A percentile compares a stretch with the other conserved stretches of the same genome.
These are phyloP conservation scores for Arachis stenosperma DNA, from an alignment of 306 rosid genomes.

Conservation along the genomic window DNA sequence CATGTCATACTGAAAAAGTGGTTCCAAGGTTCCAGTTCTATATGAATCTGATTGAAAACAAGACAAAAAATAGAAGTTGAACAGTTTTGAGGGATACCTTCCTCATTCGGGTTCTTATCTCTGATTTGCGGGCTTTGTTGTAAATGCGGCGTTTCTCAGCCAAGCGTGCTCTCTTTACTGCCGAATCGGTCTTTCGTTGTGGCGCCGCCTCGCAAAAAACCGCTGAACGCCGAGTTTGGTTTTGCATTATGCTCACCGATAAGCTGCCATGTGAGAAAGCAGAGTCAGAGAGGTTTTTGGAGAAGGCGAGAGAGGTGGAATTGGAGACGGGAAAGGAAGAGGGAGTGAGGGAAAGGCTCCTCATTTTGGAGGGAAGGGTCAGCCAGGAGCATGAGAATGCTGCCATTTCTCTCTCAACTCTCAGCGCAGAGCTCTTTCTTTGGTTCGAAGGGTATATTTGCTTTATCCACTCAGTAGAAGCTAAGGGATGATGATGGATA, in stretches of 20 bases:
- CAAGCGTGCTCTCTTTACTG: conserved; percentile 80
- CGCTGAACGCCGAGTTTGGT: conserved; percentile 42
- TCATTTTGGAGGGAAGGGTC: conserved; percentile 64
- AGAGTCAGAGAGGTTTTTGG: conserved; percentile 52
- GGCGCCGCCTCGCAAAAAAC: conserved; percentile 84
- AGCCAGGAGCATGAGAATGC: conserved; percentile 69
- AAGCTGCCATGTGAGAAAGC: conserved; percentile 58
- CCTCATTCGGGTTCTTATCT: conserved; percentile 79
- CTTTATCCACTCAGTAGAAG: conserved; percentile 25
- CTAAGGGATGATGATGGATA: conserved; percentile 1
- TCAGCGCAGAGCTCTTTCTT: not conserved
- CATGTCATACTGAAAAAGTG: not conserved
- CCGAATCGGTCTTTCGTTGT: conserved; percentile 71
- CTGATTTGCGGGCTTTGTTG: conserved; percentile 81
- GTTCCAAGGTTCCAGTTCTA: conserved; percentile 5
- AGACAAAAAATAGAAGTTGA: not conserved
- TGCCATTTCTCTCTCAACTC: conserved; percentile 47
- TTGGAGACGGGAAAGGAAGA: conserved; percentile 37
- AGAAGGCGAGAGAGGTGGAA: conserved; percentile 64
- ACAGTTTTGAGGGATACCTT: conserved; percentile 51
- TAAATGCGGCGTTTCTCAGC: conserved; percentile 86
- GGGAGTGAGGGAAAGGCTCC: conserved; percentile 56
- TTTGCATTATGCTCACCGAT: conserved; percentile 47
- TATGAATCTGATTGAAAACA: not conserved
- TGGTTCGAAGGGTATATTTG: not conserved